Percentiles rank a stretch among this genome's conserved stretches.
Conservation (phyloP, 1,284 basidiomycete genomes). For the Microbotryum intermedium region DNA sequence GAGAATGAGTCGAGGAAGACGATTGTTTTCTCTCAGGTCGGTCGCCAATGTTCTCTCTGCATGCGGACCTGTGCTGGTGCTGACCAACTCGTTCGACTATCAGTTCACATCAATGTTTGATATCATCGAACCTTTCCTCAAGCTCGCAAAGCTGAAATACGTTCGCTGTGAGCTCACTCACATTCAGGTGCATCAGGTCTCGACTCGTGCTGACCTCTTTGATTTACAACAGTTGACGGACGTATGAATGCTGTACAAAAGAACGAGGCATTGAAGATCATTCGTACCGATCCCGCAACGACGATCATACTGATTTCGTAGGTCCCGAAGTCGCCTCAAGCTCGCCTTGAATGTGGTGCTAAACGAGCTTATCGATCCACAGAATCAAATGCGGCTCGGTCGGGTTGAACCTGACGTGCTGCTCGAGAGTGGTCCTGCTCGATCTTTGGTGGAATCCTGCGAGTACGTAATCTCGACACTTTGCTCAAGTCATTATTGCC, state of each 20-base stretch:
- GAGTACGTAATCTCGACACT: background rate
- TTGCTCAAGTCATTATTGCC: constrained; percentile 56
- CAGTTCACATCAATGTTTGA: constrained; percentile 89
- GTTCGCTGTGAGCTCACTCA: constrained; percentile 68
- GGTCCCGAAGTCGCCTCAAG: background rate
- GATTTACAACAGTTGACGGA: constrained; percentile 19
- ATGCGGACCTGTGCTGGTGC: background rate
- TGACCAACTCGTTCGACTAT: constrained; percentile 44
- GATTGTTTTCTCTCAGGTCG: constrained; percentile 53
- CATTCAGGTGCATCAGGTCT: background rate
- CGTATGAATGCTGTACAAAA: constrained; percentile 48
- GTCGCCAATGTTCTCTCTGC: too few relatives aligned
- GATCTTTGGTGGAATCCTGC: constrained; percentile 65
- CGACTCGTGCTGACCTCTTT: background rate
- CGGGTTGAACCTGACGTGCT: constrained; percentile 87
- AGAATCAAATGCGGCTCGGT: constrained; percentile 54
- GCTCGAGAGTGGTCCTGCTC: constrained; percentile 41
- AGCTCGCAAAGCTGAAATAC: constrained; percentile 55
- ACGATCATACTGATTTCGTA: constrained; percentile 76
- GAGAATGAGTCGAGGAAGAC: constrained; percentile 62
- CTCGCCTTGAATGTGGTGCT: background rate
- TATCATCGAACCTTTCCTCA: constrained; percentile 73
- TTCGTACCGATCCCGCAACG: constrained; percentile 51
- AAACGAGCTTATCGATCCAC: background rate
- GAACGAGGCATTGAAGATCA: constrained; percentile 61